Evolutionary conservation across 2,329 filamentous ascomycete genomes (phyloP), one percentile per base, ranked within the genome.

Genomic region (Nothopassalora personata): DNA sequence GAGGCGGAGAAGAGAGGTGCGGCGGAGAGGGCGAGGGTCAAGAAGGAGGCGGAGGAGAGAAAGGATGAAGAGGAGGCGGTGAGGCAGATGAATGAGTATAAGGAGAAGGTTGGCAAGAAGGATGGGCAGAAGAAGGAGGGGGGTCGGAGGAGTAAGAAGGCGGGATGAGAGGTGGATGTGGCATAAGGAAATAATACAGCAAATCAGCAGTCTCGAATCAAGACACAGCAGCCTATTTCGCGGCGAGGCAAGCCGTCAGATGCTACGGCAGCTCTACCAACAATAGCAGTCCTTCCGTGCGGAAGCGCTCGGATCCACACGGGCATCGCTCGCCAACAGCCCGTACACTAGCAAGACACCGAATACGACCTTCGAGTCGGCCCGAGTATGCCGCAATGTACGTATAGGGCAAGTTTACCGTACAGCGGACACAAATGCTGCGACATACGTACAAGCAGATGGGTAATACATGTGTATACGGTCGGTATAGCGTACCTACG

Each of bases 1-100:
- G 82, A 83, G 67, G 83, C 87, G 13, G 92, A 97, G 75, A 95
- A 90, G 77, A 84, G 88, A 71, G 84, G 87, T 27, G 91, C 91
- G 8, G 76, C 84, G 53, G 82, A 80, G 58, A 75, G 85, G 59
- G 82, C 81, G 50, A 73, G 79, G 57, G 78, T 79, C 64, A 88
- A 87, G 74, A 85, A 83, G 64, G 71, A 76, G 48, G 65, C 67
- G 47, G 67, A 72, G 57, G 71, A 73, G 18, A 69, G 68, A 48
- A 73, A 74, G 53, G 74, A 76, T 39, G 65, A 67, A 39, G 71
- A 71, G 46, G 69, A 73, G 30, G 70, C 70, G 7, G 64, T 62
- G 9, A 65, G 62, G 60, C 66, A 72, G 60, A 64, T 71, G 58
- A 60, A 64, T 11, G 69, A 70, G 19, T 72, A 72, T 51, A 72